Base-by-base conservation (phyloP, 495 filamentous ascomycete species). In the Talaromyces thailandensis region DNA sequence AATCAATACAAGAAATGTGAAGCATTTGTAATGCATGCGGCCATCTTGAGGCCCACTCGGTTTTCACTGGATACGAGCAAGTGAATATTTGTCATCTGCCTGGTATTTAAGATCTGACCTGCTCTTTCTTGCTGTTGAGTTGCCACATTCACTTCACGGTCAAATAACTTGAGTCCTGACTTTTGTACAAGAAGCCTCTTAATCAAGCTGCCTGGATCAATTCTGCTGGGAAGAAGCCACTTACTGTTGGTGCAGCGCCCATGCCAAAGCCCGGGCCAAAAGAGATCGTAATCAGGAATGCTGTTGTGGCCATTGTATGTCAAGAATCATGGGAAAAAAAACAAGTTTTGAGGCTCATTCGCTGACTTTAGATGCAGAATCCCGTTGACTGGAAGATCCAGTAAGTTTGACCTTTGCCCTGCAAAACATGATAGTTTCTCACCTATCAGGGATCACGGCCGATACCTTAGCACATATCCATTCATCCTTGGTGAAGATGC, bases 401-500 rank as follows among this genome's bases (percentile, higher is more conserved):
- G 66, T 58, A 61, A 14, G 63, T 31, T 4, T 71, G 69, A 26
- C 58, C 65, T 14, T 32, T 57, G n/a, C 6, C 55, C 31, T 11
- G 28, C n/a, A 18, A 31, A 16, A 11, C 26, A 57, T 32, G n/a
- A 21, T 21, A 55, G n/a, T n/a, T n/a, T n/a, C 51, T 21, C 24
- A 45, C 51, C 9, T n/a, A 11, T 26, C 14, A 57, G 55, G 31
- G n/a, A 16, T 1, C 8, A 31, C 18, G 55, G 18, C 18, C 24
- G 1, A 4, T 11, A 12, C 7, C 14, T 57, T 29, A 16, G 12
- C 1, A 70, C 70, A 4, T 84, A 79, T 53, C 84, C 84, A 0
- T 63, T 67, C 25, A 72, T 84, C 55, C 68, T 85, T 2, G 84
- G 86, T 45, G 66, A 66, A 63, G 86, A 88, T 63, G 68, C 81